Evolutionary conservation across 768 basidiomycete species (phyloP).

Genomic region (Phaeotremella fagi): DNA sequence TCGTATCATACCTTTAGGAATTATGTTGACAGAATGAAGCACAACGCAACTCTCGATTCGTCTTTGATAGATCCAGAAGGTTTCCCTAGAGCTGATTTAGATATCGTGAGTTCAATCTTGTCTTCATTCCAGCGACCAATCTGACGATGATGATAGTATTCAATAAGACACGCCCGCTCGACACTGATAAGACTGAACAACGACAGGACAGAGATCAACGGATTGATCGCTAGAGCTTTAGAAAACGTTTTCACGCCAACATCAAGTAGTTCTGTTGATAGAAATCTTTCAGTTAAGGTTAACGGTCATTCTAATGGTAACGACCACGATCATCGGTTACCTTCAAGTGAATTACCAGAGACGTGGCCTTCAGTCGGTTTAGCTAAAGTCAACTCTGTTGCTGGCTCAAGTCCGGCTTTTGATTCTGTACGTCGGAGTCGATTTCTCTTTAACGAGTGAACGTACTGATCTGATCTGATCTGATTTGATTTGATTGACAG

Average conservation of each 20-base stretch:
- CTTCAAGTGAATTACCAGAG: background rate
- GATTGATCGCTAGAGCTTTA: conserved; percentile 63
- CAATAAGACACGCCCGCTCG: conserved; percentile 53
- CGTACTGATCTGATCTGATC: conserved; percentile 3
- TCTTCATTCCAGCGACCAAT: background rate
- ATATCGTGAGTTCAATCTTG: conserved; percentile 56
- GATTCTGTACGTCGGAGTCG: conserved; percentile 60
- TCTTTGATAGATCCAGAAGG: conserved; percentile 81
- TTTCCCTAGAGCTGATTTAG: conserved; percentile 76
- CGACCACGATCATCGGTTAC: too few species aligned
- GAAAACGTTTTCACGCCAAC: conserved; percentile 59
- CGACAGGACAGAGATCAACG: conserved; percentile 64
- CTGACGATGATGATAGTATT: conserved; percentile 31
- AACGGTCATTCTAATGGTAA: background rate
- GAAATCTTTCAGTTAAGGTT: conserved; percentile 10
- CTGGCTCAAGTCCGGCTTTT: conserved; percentile 74
- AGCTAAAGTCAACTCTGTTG: conserved; percentile 75
- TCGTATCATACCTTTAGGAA: background rate
- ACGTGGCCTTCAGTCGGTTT: conserved; percentile 50
- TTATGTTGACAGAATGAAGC: too few species aligned
- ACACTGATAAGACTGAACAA: conserved; percentile 76
- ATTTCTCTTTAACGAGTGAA: conserved; percentile 11
- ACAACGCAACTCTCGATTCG: conserved; percentile 49
- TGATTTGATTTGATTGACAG: conserved; percentile 3
- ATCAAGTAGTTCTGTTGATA: background rate